Evolutionary conservation across 2,329 filamentous ascomycete genomes (phyloP).

Genomic region (Macrophomina tecta): DNA sequence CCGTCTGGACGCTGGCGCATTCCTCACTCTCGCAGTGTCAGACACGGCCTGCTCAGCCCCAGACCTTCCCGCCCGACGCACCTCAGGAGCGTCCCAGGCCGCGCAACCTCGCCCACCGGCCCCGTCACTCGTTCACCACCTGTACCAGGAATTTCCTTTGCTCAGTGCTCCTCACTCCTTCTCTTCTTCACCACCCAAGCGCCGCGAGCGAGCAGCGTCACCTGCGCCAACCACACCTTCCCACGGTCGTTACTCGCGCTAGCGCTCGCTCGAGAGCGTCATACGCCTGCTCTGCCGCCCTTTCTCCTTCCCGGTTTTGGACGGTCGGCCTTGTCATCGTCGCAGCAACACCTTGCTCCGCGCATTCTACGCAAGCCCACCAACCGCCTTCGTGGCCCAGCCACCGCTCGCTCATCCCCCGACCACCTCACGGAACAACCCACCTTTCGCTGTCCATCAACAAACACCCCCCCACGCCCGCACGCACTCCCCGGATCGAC

Average conservation of each 20-base stretch:
- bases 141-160: constrained; percentile 16
- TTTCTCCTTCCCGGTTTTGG: constrained; percentile 25
- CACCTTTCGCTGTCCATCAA: constrained; percentile 8
- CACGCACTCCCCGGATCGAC: constrained; percentile 11
- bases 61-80: constrained; percentile 20
- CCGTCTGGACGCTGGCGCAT: constrained; percentile 21
- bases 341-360: constrained; percentile 27
- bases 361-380: constrained; percentile 20
- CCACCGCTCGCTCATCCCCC: constrained; percentile 27
- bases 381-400: constrained; percentile 20
- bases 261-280: constrained; percentile 18
- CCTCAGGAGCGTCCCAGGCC: constrained; percentile 25
- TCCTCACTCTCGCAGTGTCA: constrained; percentile 25
- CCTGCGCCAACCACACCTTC: constrained; percentile 7
- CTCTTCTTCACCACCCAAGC: neutral
- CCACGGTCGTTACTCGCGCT: constrained; percentile 26
- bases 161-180: constrained; percentile 1
- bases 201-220: constrained; percentile 10
- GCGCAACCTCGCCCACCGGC: constrained; percentile 4
- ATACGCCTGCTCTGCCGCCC: constrained; percentile 16
- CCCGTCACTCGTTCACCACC: constrained; percentile 21
- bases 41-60: constrained; percentile 28
- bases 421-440: neutral
- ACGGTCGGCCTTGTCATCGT: constrained; percentile 23
- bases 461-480: constrained; percentile 3